Conservation (phyloP, 805 yeast species). For the Ogataea trehaloabstinens region DNA sequence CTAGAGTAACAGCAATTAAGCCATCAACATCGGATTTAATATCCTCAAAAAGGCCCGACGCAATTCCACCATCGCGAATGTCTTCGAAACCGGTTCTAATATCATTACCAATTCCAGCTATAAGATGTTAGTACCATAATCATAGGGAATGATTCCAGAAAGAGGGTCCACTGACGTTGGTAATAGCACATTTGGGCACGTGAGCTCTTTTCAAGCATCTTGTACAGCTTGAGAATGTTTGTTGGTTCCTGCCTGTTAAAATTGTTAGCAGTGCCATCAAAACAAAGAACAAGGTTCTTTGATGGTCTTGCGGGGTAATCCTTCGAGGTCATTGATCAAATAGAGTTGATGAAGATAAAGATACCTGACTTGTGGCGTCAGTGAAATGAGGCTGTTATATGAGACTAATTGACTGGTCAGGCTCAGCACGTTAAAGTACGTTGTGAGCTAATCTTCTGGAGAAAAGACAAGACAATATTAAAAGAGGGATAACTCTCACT, state of each 20-base stretch:
- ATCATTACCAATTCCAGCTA: constrained; percentile 59
- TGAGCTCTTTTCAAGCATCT: constrained; percentile 46
- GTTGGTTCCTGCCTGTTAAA: constrained; percentile 57
- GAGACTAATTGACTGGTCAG: too few relatives aligned
- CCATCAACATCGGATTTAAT: constrained; percentile 19
- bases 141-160: not conserved
- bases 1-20: constrained; percentile 52
- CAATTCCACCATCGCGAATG: constrained; percentile 21
- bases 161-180: constrained; percentile 40
- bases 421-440: too few relatives aligned
- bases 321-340: not conserved
- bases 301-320: constrained; percentile 1
- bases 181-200: constrained; percentile 54
- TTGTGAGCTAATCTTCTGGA: too few relatives aligned
- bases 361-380: not conserved
- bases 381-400: too few relatives aligned
- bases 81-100: constrained; percentile 40
- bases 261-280: constrained; percentile 62
- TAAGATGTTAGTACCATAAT: not conserved
- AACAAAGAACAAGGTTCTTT: constrained; percentile 53
- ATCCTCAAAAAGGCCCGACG: constrained; percentile 12
- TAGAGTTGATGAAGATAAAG: not conserved
- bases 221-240: constrained; percentile 51
- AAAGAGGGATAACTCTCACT: too few relatives aligned
- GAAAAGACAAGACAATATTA: too few relatives aligned